A percentile compares a stretch with the other conserved stretches of the same genome.
Conservation (phyloP, 345 rosid genomes). For the Eucalyptus curtisii region DNA sequence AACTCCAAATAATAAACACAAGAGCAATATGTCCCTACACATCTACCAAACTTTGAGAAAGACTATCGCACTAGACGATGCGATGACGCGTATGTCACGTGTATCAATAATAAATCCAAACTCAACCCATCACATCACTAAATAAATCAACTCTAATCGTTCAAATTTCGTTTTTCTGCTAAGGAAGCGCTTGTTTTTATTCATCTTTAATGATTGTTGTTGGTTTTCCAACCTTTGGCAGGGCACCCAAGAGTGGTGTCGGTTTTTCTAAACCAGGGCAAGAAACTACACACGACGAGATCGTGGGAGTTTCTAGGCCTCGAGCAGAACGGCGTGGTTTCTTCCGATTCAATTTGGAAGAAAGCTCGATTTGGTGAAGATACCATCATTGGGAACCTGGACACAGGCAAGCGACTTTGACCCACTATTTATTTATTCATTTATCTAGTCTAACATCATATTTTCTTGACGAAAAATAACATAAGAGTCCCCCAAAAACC, state of each 20-base stretch:
- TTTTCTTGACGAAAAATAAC: neutral
- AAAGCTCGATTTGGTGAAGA: slow-evolving; percentile 72
- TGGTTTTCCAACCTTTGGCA: neutral
- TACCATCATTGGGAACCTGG: slow-evolving; percentile 76
- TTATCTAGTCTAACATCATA: neutral
- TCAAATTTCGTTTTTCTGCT: neutral
- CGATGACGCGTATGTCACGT: neutral
- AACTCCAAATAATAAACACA: neutral
- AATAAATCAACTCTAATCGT: neutral
- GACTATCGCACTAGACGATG: neutral
- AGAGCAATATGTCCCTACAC: neutral
- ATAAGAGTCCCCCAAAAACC: neutral
- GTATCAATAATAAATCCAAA: neutral
- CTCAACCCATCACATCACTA: neutral
- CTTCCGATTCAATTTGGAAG: slow-evolving; percentile 48
- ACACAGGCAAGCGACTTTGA: slow-evolving; percentile 41
- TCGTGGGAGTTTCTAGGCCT: slow-evolving; percentile 87
- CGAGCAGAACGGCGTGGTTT: slow-evolving; percentile 27
- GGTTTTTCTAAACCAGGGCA: slow-evolving; percentile 55
- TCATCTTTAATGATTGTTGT: neutral
- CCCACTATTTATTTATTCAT: neutral
- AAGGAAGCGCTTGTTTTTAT: neutral
- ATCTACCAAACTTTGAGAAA: neutral
- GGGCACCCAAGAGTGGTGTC: slow-evolving; percentile 79
- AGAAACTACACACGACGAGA: slow-evolving; percentile 75